Conservation (phyloP, 192 early-diverging fungal genomes). For the Phycomyces blakesleeanus region DNA sequence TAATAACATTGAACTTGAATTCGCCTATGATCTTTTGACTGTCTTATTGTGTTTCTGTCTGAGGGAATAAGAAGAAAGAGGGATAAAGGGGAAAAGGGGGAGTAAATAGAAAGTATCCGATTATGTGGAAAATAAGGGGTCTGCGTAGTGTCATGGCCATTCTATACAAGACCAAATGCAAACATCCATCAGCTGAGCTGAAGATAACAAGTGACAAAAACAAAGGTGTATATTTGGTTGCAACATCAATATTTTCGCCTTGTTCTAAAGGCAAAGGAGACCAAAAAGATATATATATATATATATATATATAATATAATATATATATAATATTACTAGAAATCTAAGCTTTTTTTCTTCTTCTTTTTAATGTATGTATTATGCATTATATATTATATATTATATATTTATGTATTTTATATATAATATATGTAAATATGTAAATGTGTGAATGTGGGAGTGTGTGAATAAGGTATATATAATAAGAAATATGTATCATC, state of each 20-base stretch:
- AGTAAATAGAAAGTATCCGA: neutral
- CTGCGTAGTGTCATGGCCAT: no score
- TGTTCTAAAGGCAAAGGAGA: neutral
- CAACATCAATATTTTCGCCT: neutral
- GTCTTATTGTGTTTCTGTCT: neutral
- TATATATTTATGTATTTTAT: no score
- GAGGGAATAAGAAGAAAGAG: neutral
- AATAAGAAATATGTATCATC: no score
- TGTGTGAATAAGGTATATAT: no score
- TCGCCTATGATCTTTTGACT: neutral
- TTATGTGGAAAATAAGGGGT: no score
- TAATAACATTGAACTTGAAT: neutral
- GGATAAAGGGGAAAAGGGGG: neutral
- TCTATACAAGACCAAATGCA: no score
- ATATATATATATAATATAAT: no score
- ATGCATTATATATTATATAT: no score
- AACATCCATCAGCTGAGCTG: neutral
- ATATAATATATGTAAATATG: no score
- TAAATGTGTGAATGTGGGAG: no score
- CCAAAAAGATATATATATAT: neutral
- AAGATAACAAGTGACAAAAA: neutral
- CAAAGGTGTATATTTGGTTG: neutral
- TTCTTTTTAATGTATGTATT: no score
- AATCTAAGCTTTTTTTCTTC: neutral
- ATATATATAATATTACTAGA: no score